Evolutionary conservation across 768 basidiomycete species (phyloP), one percentile per base, ranked within the genome.

Genomic region (Auricularia heimuer): DNA sequence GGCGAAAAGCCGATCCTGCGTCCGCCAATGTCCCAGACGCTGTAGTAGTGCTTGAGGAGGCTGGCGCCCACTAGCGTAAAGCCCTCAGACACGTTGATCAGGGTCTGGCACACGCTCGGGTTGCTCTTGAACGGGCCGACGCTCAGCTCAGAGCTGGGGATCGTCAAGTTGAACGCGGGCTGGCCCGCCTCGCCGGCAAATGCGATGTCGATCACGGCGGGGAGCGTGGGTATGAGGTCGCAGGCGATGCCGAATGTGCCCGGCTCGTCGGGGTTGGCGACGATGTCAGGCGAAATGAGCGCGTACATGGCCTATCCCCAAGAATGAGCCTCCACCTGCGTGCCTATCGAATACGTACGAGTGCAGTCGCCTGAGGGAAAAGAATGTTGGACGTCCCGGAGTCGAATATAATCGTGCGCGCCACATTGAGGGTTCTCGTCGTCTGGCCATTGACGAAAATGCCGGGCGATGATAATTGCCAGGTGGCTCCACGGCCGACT

Each of bases 31-130:
- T 85, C 83, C 82, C 82, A 84, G 10, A 84, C 80, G 64, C 79
- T 82, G 69, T 83, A 85, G 67, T 82, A 85, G 69, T 85, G 83
- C 75, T 86, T 84, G 67, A 85, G 71, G 64, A 84, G 66, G 68
- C 82, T 83, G 33, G 80, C 83, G 11, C 83, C 84, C 34, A 85
- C 78, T 39, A 85, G 69, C 71, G 61, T 76, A 39, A 60, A 61
- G 3, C 79, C 79, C 70, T 84, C 82, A 67, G 80, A 79, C n/a
- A 83, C 81, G 68, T 84, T 85, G 75, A 84, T 83, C 36, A 85
- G 76, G 4, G 83, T 84, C 71, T 85, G 83, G 71, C 83, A 85
- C 35, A 77, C 71, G 16, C 76, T 70, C 4, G 82, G 73, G 68
- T 84, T 74, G 67, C 75, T 80, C n/a, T 75, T 70, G 72, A 85